A percentile compares a stretch with the other conserved stretches of the same genome.
These are phyloP conservation scores for Chenopodium suecicum DNA, from an alignment of 148 eudicot genomes.

Conservation along the genomic window DNA sequence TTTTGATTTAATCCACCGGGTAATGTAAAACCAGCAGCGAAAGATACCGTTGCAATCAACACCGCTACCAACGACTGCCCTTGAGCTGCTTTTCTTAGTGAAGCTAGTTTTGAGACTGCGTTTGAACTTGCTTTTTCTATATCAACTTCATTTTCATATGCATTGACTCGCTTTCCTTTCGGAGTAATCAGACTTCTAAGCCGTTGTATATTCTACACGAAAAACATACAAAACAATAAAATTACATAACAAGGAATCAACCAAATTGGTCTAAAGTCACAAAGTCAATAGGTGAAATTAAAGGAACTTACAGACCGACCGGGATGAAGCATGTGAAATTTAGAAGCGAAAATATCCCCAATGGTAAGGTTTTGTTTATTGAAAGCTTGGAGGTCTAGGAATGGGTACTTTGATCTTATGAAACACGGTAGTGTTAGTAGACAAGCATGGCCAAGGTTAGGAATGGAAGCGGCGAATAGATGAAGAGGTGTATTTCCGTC, in stretches of 20 bases:
- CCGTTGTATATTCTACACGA: neutral
- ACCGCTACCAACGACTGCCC: neutral
- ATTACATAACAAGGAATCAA: too few species aligned
- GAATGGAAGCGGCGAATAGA: neutral
- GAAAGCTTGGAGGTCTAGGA: neutral
- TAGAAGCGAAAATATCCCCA: neutral
- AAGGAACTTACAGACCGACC: neutral
- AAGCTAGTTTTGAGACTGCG: too few species aligned
- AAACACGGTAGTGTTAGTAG: neutral
- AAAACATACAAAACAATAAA: neutral
- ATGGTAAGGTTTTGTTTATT: neutral
- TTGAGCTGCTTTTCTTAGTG: neutral
- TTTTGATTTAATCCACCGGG: constrained; percentile 20
- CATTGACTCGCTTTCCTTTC: neutral
- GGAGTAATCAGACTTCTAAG: neutral
- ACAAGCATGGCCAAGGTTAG: neutral
- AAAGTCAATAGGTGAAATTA: too few species aligned
- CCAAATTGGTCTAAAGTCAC: too few species aligned
- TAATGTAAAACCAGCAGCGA: constrained; percentile 13
- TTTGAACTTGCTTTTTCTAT: neutral
- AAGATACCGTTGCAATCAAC: constrained; percentile 19
- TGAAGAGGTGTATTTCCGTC: constrained; percentile 20
- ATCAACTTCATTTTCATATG: constrained; percentile 1
- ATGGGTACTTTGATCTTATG: neutral
- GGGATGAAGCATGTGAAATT: too few species aligned